These are phyloP conservation scores for Rutstroemia sp. DNA, from an alignment of 2,329 filamentous ascomycete species.

Conservation along the genomic window DNA sequence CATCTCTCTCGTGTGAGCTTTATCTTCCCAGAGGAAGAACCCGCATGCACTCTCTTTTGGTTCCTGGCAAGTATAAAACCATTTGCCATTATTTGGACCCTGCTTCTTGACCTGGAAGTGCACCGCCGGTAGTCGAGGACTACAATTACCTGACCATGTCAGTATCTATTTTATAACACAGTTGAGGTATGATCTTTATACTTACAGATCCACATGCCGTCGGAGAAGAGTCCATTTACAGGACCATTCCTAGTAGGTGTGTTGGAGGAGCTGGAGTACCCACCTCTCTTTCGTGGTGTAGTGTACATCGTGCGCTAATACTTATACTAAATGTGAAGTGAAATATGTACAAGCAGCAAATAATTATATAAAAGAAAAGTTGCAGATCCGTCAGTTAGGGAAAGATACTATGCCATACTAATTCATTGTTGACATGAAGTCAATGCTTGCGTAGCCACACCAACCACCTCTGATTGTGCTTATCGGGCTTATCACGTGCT, in stretches of 20 bases:
- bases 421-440: too few relatives aligned
- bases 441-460: too few relatives aligned
- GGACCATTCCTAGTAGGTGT: neutral
- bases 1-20: constrained; percentile 40
- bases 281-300: constrained; percentile 5
- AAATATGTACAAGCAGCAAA: too few relatives aligned
- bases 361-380: too few relatives aligned
- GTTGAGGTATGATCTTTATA: neutral
- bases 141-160: constrained; percentile 9
- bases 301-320: neutral
- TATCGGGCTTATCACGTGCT: too few relatives aligned
- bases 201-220: constrained; percentile 10
- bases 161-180: neutral
- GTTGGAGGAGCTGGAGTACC: neutral
- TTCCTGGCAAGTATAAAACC: constrained; percentile 47
- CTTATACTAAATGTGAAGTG: neutral
- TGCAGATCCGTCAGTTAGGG: too few relatives aligned
- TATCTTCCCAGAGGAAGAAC: constrained; percentile 52
- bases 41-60: constrained; percentile 38
- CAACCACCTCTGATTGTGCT: too few relatives aligned
- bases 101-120: constrained; percentile 39
- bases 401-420: too few relatives aligned
- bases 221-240: constrained; percentile 11
- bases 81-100: constrained; percentile 41
- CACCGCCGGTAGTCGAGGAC: constrained; percentile 10